phyloP scores from a whole-genome alignment of 2,329 filamentous ascomycete genomes.

The Claviceps sorghi region DNA sequence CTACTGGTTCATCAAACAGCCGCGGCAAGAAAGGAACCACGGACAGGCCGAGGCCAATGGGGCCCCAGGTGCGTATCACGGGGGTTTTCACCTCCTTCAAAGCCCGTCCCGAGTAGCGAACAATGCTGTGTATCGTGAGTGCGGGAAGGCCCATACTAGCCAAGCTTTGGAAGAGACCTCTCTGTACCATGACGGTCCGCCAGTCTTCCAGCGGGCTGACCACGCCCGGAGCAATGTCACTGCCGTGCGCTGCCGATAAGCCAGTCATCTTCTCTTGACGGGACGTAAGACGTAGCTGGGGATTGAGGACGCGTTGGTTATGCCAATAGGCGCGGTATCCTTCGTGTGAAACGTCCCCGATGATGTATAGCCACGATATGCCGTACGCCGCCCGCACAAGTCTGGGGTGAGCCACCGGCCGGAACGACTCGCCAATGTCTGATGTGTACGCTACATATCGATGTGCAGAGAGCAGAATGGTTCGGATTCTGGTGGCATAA shows the following conservation, averaged over 20 bases:
- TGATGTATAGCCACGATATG: constrained; percentile 81
- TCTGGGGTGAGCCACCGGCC: constrained; percentile 76
- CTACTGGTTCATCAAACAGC: constrained; percentile 84
- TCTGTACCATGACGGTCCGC: constrained; percentile 76
- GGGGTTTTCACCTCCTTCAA: constrained; percentile 70
- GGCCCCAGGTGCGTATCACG: constrained; percentile 66
- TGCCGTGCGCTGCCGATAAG: constrained; percentile 19
- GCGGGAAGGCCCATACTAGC: constrained; percentile 91
- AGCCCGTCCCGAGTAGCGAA: constrained; percentile 75
- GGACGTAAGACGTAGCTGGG: constrained; percentile 41
- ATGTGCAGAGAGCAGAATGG: constrained; percentile 78
- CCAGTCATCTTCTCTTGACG: constrained; percentile 35
- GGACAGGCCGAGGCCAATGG: constrained; percentile 68
- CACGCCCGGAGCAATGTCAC: constrained; percentile 22
- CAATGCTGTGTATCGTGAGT: constrained; percentile 86
- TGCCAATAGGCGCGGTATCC: constrained; percentile 89
- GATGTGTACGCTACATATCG: constrained; percentile 95
- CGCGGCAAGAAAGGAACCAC: constrained; percentile 72
- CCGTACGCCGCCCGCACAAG: constrained; percentile 74
- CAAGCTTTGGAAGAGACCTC: constrained; percentile 77
- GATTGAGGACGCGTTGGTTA: constrained; percentile 64
- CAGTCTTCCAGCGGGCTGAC: constrained; percentile 74
- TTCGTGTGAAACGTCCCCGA: constrained; percentile 82
- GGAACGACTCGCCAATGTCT: constrained; percentile 92
- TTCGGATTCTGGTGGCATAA: constrained; percentile 73